Percentiles rank a stretch among this genome's conserved stretches.
Conservation (phyloP, 2,329 filamentous ascomycete species). For the Trichoderma afroharzianum region DNA sequence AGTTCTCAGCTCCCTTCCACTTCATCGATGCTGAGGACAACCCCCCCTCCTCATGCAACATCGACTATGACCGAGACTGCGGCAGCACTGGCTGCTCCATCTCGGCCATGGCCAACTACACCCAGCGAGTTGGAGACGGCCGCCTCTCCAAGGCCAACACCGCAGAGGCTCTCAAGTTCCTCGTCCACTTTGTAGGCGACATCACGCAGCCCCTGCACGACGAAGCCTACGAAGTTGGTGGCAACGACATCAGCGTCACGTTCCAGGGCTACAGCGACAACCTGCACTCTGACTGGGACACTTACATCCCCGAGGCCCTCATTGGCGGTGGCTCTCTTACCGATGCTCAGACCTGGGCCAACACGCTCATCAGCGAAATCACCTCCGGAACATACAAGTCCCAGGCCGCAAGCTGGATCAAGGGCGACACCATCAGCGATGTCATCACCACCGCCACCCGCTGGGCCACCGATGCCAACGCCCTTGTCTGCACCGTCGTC, state of each 20-base stretch:
- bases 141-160: conserved; percentile 19
- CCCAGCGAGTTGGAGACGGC: conserved; percentile 23
- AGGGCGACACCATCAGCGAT: conserved; percentile 32
- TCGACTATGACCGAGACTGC: conserved; percentile 43
- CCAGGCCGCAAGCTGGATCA: conserved; percentile 34
- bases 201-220: conserved; percentile 54
- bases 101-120: conserved; percentile 28
- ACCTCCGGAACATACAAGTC: conserved; percentile 36
- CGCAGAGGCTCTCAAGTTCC: conserved; percentile 25
- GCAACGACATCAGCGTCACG: conserved; percentile 49
- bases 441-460: conserved; percentile 31
- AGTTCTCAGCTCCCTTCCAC: conserved; percentile 45
- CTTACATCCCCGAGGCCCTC: conserved; percentile 49
- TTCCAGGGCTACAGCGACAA: conserved; percentile 52
- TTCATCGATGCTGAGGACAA: conserved; percentile 49
- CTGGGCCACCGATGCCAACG: conserved; percentile 43
- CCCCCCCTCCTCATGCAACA: conserved; percentile 28
- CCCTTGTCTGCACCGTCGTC: conserved; percentile 42
- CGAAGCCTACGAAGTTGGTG: conserved; percentile 50
- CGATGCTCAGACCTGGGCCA: conserved; percentile 39
- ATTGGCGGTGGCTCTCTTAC: conserved; percentile 34
- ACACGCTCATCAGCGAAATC: conserved; percentile 33
- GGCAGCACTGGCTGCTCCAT: conserved; percentile 26
- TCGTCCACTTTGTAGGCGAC: conserved; percentile 52
- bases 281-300: conserved; percentile 61